These are phyloP conservation scores for Cyclostephanos tholiformis DNA, from an alignment of 108 stramenopile species.

Conservation along the genomic window DNA sequence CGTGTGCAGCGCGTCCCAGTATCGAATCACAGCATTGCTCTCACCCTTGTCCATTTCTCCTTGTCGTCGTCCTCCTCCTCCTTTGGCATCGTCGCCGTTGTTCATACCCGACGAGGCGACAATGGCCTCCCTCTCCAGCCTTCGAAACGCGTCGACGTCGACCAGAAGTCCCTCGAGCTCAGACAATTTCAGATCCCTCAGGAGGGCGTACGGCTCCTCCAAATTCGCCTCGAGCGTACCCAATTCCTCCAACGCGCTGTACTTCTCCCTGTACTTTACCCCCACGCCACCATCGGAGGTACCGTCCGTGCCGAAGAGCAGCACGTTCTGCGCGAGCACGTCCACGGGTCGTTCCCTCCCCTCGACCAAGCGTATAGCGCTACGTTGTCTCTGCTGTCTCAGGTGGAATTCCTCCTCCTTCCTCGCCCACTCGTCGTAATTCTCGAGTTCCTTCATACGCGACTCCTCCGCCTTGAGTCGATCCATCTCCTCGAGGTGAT, in stretches of 20 bases:
- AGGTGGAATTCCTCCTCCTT: slow-evolving; percentile 99
- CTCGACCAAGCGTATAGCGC: slow-evolving; percentile 92
- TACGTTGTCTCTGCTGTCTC: slow-evolving; percentile 89
- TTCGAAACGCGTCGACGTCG: slow-evolving; percentile 83
- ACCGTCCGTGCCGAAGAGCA: slow-evolving; percentile 89
- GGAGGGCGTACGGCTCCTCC: slow-evolving; percentile 71
- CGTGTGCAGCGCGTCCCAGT: slow-evolving; percentile 79
- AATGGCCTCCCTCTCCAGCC: slow-evolving; percentile 74
- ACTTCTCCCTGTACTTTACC: slow-evolving; percentile 88
- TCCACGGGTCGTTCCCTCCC: slow-evolving; percentile 95
- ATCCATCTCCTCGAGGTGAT: slow-evolving; percentile 93
- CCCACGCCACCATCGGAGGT: slow-evolving; percentile 69
- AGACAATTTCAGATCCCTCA: slow-evolving; percentile 76
- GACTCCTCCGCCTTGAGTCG: slow-evolving; percentile 91
- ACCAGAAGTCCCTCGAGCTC: slow-evolving; percentile 85
- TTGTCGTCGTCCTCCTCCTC: not conserved
- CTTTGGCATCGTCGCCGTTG: not conserved
- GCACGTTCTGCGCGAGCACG: slow-evolving; percentile 94
- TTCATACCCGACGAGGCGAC: slow-evolving; percentile 26
- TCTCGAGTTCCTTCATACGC: slow-evolving; percentile 91
- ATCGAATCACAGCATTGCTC: slow-evolving; percentile 60
- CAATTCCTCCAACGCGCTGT: slow-evolving; percentile 83
- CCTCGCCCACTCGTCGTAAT: slow-evolving; percentile 96
- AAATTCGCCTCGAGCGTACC: slow-evolving; percentile 82
- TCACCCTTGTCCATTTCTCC: slow-evolving; percentile 9